Evolutionary conservation across 805 yeast species (phyloP).

Genomic region (Candida ulmi): DNA sequence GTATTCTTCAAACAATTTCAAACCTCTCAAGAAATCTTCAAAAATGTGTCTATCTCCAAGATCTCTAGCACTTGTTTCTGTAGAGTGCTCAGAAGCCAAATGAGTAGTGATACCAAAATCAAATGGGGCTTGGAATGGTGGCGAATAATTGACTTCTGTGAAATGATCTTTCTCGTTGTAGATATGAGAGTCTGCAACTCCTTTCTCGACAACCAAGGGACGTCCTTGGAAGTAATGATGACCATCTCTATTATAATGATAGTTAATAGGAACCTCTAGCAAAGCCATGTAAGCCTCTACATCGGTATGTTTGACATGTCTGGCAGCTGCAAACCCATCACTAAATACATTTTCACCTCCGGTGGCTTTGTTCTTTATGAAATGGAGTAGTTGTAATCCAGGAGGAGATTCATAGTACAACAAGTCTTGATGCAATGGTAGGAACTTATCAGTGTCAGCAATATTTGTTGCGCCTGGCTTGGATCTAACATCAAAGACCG

Average conservation of each 20-base stretch:
- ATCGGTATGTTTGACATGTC: slow-evolving; percentile 47
- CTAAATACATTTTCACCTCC: slow-evolving; percentile 71
- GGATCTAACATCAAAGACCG: slow-evolving; percentile 59
- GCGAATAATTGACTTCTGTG: slow-evolving; percentile 65
- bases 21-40: slow-evolving; percentile 53
- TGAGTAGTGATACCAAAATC: slow-evolving; percentile 47
- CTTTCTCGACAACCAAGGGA: slow-evolving; percentile 57
- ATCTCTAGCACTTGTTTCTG: slow-evolving; percentile 29
- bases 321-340: slow-evolving; percentile 65
- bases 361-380: slow-evolving; percentile 41
- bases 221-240: slow-evolving; percentile 57
- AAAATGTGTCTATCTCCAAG: slow-evolving; percentile 37
- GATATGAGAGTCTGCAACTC: slow-evolving; percentile 9
- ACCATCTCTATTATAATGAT: slow-evolving; percentile 57
- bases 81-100: slow-evolving; percentile 11
- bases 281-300: slow-evolving; percentile 61
- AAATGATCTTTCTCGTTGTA: slow-evolving; percentile 28
- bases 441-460: slow-evolving; percentile 57
- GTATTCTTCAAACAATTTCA: slow-evolving; percentile 52
- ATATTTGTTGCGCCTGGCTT: slow-evolving; percentile 54
- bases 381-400: slow-evolving; percentile 66
- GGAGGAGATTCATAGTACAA: slow-evolving; percentile 79
- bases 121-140: slow-evolving; percentile 80
- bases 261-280: slow-evolving; percentile 57
- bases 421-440: slow-evolving; percentile 76